A percentile compares a stretch with the other conserved stretches of the same genome.
These are phyloP conservation scores for Dissophora ornata DNA, from an alignment of 192 early-diverging fungal genomes.

Conservation along the genomic window DNA sequence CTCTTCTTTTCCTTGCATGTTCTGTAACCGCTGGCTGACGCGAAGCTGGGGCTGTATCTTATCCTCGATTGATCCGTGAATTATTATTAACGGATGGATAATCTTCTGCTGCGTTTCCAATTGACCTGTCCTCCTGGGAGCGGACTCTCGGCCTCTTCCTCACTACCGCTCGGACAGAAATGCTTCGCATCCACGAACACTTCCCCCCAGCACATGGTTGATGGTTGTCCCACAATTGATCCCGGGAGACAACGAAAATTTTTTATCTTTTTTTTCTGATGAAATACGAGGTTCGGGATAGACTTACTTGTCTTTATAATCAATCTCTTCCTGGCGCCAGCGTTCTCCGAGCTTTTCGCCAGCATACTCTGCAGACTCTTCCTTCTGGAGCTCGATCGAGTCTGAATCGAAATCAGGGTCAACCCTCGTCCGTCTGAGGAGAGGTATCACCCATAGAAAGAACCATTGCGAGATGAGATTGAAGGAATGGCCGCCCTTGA, in stretches of 20 bases:
- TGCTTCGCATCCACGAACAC: too few species aligned
- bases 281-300: not conserved
- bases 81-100: too few species aligned
- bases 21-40: not conserved
- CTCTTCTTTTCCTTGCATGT: too few species aligned
- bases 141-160: too few species aligned
- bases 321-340: constrained; percentile 61
- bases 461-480: constrained; percentile 69
- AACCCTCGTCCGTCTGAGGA: constrained; percentile 53
- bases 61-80: too few species aligned
- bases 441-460: constrained; percentile 71
- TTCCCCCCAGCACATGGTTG: too few species aligned
- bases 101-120: too few species aligned
- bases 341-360: constrained; percentile 61
- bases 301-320: constrained; percentile 58
- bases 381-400: constrained; percentile 60
- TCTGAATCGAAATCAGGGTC: constrained; percentile 59
- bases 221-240: too few species aligned
- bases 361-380: constrained; percentile 65
- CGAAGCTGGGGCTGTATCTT: too few species aligned
- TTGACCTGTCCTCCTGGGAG: too few species aligned
- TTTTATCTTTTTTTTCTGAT: too few species aligned
- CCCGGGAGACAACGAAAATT: not conserved
- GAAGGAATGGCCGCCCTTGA: constrained; percentile 50
- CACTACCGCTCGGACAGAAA: too few species aligned